A percentile compares a stretch with the other conserved stretches of the same genome.
Evolutionary conservation across 208 protist species (phyloP).

Genomic region (Leishmania major): DNA sequence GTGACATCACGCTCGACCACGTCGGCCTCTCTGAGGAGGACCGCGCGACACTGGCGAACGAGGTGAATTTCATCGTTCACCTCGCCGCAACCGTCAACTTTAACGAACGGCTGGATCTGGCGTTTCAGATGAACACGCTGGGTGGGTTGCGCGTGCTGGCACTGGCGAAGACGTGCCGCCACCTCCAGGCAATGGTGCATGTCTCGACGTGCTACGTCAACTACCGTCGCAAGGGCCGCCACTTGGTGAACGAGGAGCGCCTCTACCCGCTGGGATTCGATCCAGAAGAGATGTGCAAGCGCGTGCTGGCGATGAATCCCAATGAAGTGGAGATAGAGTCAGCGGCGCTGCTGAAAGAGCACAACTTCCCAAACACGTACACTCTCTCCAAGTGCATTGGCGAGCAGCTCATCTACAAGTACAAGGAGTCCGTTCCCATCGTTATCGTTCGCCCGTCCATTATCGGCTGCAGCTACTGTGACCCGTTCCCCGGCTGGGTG

Average conservation of each 20-base stretch:
- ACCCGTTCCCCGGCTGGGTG: slow-evolving; percentile 86
- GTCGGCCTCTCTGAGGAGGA: slow-evolving; percentile 65
- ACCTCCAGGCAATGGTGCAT: slow-evolving; percentile 82
- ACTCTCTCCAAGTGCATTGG: slow-evolving; percentile 90
- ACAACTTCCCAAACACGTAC: slow-evolving; percentile 90
- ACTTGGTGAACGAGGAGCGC: slow-evolving; percentile 56
- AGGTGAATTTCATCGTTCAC: slow-evolving; percentile 80
- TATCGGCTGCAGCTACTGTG: slow-evolving; percentile 71
- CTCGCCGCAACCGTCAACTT: slow-evolving; percentile 91
- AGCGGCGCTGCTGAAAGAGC: slow-evolving; percentile 50
- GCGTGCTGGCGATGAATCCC: slow-evolving; percentile 66
- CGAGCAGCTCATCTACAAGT: slow-evolving; percentile 68
- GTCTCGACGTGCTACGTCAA: slow-evolving; percentile 92
- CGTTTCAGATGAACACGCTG: slow-evolving; percentile 86
- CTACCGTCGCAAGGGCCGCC: slow-evolving; percentile 53
- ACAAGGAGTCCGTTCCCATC: slow-evolving; percentile 67
- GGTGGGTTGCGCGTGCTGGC: slow-evolving; percentile 77
- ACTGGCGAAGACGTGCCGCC: slow-evolving; percentile 69
- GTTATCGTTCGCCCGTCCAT: slow-evolving; percentile 89
- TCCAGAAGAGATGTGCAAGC: slow-evolving; percentile 74
- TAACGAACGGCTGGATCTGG: slow-evolving; percentile 70
- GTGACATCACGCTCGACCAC: slow-evolving; percentile 73
- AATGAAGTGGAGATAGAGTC: slow-evolving; percentile 48
- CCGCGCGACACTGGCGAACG: slow-evolving; percentile 43
- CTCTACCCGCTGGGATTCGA: slow-evolving; percentile 85